phyloP scores from a whole-genome alignment of 1,284 basidiomycete genomes.

The Mycena citricolor region DNA sequence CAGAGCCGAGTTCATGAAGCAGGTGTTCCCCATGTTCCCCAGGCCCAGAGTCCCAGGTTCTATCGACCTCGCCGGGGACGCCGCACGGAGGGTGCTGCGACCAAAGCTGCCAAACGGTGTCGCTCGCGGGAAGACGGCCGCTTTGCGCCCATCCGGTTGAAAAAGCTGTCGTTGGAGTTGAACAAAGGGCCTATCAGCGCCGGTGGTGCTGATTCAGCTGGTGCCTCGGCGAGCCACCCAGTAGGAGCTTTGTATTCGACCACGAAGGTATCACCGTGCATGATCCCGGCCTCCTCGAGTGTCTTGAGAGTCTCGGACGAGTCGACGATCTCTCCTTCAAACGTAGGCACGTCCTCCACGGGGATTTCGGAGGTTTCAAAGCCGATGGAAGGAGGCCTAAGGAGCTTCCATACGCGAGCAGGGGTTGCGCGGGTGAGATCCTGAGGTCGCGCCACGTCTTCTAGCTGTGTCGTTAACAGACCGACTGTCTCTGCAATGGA shows the following conservation, averaged over 20 bases:
- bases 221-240: constrained; percentile 49
- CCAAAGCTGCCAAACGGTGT: constrained; percentile 26
- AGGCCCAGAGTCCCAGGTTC: constrained; percentile 83
- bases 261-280: constrained; percentile 61
- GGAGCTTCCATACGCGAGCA: constrained; percentile 63
- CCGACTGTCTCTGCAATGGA: constrained; percentile 52
- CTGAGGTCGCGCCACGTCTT: constrained; percentile 33
- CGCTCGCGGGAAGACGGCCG: constrained; percentile 18
- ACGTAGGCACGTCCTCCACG: constrained; percentile 8
- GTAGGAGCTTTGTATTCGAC: constrained; percentile 59
- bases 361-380: constrained; percentile 36
- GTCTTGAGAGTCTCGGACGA: constrained; percentile 41
- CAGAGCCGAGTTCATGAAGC: constrained; percentile 90
- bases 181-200: constrained; percentile 47
- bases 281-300: constrained; percentile 59
- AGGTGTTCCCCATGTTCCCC: constrained; percentile 89
- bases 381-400: constrained; percentile 36
- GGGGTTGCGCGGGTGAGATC: constrained; percentile 31
- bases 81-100: constrained; percentile 29
- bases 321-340: constrained; percentile 34
- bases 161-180: constrained; percentile 55
- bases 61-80: constrained; percentile 35
- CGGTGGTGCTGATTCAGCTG: constrained; percentile 11
- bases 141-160: constrained; percentile 42
- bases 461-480: constrained; percentile 41